A percentile compares a stretch with the other conserved stretches of the same genome.
Evolutionary conservation across 1,139 yeast genomes (phyloP).

Genomic region (Lodderomyces parapsilosis): DNA sequence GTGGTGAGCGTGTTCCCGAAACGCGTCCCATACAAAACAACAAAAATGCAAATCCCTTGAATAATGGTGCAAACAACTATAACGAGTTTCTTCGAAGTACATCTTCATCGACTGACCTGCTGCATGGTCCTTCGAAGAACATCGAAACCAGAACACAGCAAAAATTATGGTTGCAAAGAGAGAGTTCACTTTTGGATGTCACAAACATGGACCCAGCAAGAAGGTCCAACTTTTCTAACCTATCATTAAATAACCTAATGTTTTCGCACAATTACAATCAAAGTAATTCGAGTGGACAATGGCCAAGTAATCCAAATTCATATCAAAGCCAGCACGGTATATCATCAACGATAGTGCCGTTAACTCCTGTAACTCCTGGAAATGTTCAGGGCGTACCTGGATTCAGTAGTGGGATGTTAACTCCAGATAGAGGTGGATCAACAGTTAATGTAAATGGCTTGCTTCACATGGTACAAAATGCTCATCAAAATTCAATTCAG

Average conservation of each 20-base stretch:
- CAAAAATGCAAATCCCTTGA: conserved; percentile 9
- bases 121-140: conserved; percentile 16
- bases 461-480: conserved; percentile 27
- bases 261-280: conserved; percentile 37
- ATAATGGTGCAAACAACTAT: conserved; percentile 31
- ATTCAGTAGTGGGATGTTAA: not conserved
- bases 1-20: not conserved
- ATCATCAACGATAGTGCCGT: conserved; percentile 1
- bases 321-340: not conserved
- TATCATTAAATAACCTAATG: conserved; percentile 49
- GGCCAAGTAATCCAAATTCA: conserved; percentile 6
- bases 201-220: conserved; percentile 35
- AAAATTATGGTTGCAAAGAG: conserved; percentile 79
- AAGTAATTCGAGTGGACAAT: conserved; percentile 25
- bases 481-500: conserved; percentile 52
- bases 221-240: conserved; percentile 38
- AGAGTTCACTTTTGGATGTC: conserved; percentile 64
- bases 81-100: conserved; percentile 28
- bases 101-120: conserved; percentile 14
- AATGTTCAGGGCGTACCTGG: conserved; percentile 1
- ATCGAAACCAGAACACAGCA: conserved; percentile 71
- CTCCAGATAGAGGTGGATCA: conserved; percentile 8
- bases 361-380: conserved; percentile 10
- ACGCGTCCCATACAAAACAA: not conserved
- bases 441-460: conserved; percentile 31